Conservation (phyloP, 345 rosid species). For the Euphorbia lathyris region DNA sequence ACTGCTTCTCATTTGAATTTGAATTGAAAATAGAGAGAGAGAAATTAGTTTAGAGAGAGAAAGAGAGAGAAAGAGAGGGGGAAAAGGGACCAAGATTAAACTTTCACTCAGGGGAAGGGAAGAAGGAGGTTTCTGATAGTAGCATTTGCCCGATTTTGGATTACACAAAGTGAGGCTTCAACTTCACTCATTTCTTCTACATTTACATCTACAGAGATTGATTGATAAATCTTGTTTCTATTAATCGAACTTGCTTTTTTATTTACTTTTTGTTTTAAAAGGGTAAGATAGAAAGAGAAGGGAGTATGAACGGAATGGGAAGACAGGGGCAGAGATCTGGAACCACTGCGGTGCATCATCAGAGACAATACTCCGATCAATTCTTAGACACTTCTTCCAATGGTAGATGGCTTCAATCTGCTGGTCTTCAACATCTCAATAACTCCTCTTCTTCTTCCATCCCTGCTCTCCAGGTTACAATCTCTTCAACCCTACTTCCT, state of each 20-base stretch:
- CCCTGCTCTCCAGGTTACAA: conserved; percentile 53
- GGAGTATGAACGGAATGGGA: conserved; percentile 60
- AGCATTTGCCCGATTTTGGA: neutral
- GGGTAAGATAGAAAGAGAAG: neutral
- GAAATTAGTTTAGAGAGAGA: conserved; percentile 17
- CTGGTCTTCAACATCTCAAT: conserved; percentile 84
- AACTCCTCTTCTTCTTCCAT: conserved; percentile 37
- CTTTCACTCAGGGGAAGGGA: no score
- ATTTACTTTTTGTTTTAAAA: neutral
- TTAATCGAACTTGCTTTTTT: neutral
- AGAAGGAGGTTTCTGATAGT: conserved; percentile 2
- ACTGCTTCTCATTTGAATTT: neutral
- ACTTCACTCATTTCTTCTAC: conserved; percentile 2
- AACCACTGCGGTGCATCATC: conserved; percentile 60
- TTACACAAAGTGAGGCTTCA: conserved; percentile 1
- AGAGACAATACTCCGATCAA: conserved; percentile 79
- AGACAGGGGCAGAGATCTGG: conserved; percentile 95
- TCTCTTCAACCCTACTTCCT: neutral
- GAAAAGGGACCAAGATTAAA: neutral
- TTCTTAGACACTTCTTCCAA: conserved; percentile 68
- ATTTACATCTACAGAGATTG: neutral
- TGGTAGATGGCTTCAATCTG: conserved; percentile 92
- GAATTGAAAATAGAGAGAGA: neutral
- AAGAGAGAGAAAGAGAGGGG: conserved; percentile 3
- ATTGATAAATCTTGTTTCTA: neutral